A percentile compares a stretch with the other conserved stretches of the same genome.
phyloP scores from a whole-genome alignment of 73 alveolate genomes.

The Paramecium sexaurelia region DNA sequence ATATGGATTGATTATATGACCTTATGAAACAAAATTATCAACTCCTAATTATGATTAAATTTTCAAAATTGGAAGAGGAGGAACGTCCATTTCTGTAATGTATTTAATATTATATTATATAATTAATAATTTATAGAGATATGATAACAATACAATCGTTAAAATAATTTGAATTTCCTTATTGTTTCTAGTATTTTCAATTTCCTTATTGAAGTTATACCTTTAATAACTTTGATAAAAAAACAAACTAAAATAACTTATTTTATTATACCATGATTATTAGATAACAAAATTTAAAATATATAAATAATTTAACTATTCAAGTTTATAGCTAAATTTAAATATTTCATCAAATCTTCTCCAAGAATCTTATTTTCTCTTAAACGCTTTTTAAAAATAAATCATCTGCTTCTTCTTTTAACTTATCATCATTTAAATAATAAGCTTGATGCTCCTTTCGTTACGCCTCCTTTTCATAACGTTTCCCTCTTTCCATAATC shows the following conservation, averaged over 20 bases:
- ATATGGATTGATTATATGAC: not conserved
- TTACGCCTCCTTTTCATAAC: not conserved
- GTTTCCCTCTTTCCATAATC: not conserved
- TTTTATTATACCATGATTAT: not conserved
- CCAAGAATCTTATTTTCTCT: constrained; percentile 8
- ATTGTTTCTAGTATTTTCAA: too few species aligned
- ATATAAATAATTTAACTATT: not conserved
- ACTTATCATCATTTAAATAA: not conserved
- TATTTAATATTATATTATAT: too few species aligned
- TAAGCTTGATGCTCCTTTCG: not conserved
- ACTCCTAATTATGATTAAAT: not conserved
- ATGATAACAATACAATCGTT: too few species aligned
- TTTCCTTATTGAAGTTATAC: too few species aligned
- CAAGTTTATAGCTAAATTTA: not conserved
- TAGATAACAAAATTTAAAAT: not conserved
- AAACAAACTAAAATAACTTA: not conserved
- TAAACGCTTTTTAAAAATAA: not conserved
- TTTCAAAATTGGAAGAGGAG: not conserved
- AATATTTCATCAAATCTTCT: not conserved
- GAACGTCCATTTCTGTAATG: not conserved
- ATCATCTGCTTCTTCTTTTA: not conserved
- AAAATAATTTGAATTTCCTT: too few species aligned
- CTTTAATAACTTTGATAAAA: too few species aligned
- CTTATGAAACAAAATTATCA: not conserved
- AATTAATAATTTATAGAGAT: too few species aligned